phyloP scores from a whole-genome alignment of 2,329 filamentous ascomycete genomes.

The Lasiodiplodia hormozganensis region DNA sequence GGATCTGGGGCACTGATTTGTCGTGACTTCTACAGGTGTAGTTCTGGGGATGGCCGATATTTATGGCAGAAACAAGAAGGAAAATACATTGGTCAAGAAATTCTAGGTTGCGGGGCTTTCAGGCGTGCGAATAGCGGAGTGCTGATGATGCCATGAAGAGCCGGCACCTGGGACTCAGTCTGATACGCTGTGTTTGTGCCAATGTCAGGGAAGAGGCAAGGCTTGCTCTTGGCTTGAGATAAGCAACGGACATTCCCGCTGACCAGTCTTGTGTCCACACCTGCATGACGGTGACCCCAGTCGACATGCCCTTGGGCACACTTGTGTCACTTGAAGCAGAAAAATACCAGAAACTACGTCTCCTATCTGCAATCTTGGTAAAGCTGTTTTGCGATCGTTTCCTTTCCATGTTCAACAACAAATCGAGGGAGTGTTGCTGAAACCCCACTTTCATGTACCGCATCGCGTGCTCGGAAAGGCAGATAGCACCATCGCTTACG shows the following conservation, averaged over 20 bases:
- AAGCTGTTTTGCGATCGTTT: neutral
- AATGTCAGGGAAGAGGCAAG: neutral
- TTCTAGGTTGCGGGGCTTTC: neutral
- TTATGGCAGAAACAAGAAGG: neutral
- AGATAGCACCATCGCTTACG: neutral
- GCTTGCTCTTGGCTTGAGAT: neutral
- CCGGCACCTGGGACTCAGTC: neutral
- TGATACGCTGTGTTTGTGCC: neutral
- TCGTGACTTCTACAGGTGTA: neutral
- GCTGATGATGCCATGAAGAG: conserved; percentile 10
- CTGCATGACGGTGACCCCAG: neutral
- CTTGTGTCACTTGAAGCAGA: neutral
- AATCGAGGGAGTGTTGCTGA: neutral
- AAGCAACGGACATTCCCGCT: neutral
- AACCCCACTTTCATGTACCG: neutral
- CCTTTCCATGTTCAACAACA: neutral
- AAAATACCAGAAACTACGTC: neutral
- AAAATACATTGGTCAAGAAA: neutral
- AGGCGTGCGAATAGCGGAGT: conserved; percentile 11
- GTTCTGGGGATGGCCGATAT: neutral
- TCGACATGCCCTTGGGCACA: neutral
- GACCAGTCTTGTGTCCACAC: neutral
- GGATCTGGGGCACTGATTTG: too few species aligned
- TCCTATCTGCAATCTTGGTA: fast-evolving
- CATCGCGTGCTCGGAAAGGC: neutral